Conservation (phyloP, 768 basidiomycete genomes). For the Coprinopsis sp. region DNA sequence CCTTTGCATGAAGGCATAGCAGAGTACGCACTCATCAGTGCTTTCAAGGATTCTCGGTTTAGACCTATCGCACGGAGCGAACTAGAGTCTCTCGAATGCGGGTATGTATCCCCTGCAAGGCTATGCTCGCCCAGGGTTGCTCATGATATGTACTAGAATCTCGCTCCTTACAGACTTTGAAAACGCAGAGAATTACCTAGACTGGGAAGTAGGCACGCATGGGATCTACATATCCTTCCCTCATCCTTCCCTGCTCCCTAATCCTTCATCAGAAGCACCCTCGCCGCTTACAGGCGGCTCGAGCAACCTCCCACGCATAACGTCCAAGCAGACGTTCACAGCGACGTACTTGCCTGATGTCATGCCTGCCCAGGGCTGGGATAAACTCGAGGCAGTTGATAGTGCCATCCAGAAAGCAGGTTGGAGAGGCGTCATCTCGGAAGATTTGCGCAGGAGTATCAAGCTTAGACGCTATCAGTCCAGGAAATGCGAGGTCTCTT, state of each 20-base stretch:
- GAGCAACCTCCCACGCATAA: conserved; percentile 51
- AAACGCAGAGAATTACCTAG: conserved; percentile 75
- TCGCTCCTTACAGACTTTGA: conserved; percentile 95
- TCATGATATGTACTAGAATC: conserved; percentile 54
- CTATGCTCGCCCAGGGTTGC: too few relatives aligned
- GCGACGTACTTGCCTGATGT: conserved; percentile 95
- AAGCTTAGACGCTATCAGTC: conserved; percentile 82
- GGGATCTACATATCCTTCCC: conserved; percentile 88
- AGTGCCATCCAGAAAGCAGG: conserved; percentile 93
- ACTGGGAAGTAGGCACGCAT: conserved; percentile 91
- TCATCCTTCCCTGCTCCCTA: conserved; percentile 61
- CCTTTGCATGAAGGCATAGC: conserved; percentile 69
- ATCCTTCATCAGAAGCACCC: conserved; percentile 57
- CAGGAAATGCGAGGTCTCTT: conserved; percentile 57
- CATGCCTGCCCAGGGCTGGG: conserved; percentile 91
- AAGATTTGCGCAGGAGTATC: conserved; percentile 72
- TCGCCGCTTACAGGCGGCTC: conserved; percentile 76
- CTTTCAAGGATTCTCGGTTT: conserved; percentile 86
- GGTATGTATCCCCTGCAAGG: conserved; percentile 45
- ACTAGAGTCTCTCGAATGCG: conserved; percentile 78
- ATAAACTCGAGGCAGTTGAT: conserved; percentile 82
- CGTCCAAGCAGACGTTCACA: conserved; percentile 58
- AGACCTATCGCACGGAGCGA: conserved; percentile 72
- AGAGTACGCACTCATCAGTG: conserved; percentile 91
- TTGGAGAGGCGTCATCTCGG: conserved; percentile 77